phyloP scores from a whole-genome alignment of 192 early-diverging fungal genomes.

The Coemansia sp. region DNA sequence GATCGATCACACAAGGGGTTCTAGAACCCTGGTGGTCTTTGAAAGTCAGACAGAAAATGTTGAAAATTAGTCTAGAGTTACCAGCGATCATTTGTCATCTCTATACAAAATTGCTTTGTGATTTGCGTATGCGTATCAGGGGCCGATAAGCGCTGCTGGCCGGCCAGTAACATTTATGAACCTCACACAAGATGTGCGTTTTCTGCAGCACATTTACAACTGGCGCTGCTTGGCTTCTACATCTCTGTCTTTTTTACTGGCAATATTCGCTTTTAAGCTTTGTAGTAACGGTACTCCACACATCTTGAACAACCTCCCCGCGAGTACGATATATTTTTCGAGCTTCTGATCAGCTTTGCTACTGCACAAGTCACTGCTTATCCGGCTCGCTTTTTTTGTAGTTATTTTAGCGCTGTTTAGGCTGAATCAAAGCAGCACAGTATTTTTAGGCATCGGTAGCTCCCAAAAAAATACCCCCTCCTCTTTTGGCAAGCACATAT shows the following conservation, averaged over 20 bases:
- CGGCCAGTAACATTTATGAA: no score
- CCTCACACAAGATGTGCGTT: no score
- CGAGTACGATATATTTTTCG: slow-evolving; percentile 2
- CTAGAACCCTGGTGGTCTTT: slow-evolving; percentile 1
- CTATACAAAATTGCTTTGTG: no score
- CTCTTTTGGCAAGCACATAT: no score
- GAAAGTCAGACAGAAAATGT: slow-evolving; percentile 5
- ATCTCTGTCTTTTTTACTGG: neutral
- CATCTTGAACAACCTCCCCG: neutral
- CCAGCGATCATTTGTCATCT: neutral
- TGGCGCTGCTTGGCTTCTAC: no score
- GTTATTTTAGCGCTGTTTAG: neutral
- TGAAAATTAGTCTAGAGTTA: slow-evolving; percentile 1
- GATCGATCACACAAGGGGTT: neutral
- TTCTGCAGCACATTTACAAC: no score
- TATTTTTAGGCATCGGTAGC: slow-evolving; percentile 8
- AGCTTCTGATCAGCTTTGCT: slow-evolving; percentile 1
- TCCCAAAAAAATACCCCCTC: no score
- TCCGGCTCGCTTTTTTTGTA: neutral
- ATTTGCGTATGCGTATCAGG: no score
- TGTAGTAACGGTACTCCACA: slow-evolving; percentile 1
- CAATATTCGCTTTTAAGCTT: neutral
- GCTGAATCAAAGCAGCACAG: neutral
- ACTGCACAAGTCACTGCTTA: slow-evolving; percentile 2
- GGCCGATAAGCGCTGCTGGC: no score